Conservation (phyloP, 2,329 filamentous ascomycete species). For the Beauveria asiatica region DNA sequence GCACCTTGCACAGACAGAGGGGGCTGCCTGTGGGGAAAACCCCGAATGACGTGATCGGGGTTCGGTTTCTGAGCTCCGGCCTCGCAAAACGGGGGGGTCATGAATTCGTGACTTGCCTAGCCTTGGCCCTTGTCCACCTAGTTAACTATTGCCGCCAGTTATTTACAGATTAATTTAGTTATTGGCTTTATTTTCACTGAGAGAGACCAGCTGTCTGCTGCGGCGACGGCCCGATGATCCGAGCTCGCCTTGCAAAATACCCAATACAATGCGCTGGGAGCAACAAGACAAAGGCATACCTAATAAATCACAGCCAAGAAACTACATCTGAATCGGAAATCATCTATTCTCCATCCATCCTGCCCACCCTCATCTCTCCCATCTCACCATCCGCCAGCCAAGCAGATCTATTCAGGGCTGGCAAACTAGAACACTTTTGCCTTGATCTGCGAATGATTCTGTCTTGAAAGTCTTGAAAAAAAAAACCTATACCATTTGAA, state of each 20-base stretch:
- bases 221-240: background rate
- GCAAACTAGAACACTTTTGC: background rate
- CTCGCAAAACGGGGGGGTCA: background rate
- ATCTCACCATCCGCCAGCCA: background rate
- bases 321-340: background rate
- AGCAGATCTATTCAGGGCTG: background rate
- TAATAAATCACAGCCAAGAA: too few species aligned
- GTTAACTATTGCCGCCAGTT: background rate
- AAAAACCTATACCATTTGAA: background rate
- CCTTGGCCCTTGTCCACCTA: too few species aligned
- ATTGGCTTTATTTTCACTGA: too few species aligned
- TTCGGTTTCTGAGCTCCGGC: constrained; percentile 9
- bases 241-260: too few species aligned
- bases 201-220: too few species aligned
- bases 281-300: too few species aligned
- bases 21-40: background rate
- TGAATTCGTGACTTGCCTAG: background rate
- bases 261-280: too few species aligned
- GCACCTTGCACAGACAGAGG: background rate
- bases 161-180: background rate
- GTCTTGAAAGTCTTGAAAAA: background rate
- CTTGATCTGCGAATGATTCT: background rate
- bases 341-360: background rate
- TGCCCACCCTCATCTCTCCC: background rate
- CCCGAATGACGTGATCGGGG: constrained; percentile 8